A percentile compares a stretch with the other conserved stretches of the same genome.
phyloP scores from a whole-genome alignment of 2,329 filamentous ascomycete species.

The Pestalotiopsis sp. region DNA sequence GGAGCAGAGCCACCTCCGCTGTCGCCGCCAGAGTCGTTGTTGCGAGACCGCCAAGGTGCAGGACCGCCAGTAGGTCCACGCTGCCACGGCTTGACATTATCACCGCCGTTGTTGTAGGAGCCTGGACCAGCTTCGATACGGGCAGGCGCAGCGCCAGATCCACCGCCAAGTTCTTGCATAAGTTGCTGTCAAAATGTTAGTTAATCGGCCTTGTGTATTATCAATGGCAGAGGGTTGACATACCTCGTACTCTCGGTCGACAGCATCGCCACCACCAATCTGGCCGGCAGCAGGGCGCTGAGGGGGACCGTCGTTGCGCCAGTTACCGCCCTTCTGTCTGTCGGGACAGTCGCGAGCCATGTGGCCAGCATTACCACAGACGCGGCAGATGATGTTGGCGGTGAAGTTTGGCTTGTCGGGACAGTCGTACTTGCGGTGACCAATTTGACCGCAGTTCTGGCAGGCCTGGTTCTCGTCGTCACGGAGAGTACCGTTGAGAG shows the following conservation, averaged over 20 bases:
- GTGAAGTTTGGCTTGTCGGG: constrained; percentile 98
- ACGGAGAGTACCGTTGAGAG: constrained; percentile 97
- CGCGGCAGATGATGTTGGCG: constrained; percentile 98
- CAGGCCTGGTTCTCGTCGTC: constrained; percentile 99
- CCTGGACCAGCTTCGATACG: constrained; percentile 86
- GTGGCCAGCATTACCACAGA: constrained; percentile 96
- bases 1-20: constrained; percentile 31
- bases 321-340: constrained; percentile 84
- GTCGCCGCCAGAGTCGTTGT: constrained; percentile 54
- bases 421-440: constrained; percentile 98
- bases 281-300: constrained; percentile 59
- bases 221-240: constrained; percentile 33
- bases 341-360: constrained; percentile 99
- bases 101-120: constrained; percentile 56
- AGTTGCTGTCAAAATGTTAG: constrained; percentile 70
- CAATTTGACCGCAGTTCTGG: constrained; percentile 99
- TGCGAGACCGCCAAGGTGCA: constrained; percentile 75
- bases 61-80: constrained; percentile 81
- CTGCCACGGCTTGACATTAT: constrained; percentile 82
- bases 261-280: constrained; percentile 78
- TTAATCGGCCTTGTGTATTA: constrained; percentile 13
- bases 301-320: constrained; percentile 74
- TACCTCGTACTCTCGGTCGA: constrained; percentile 95
- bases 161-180: constrained; percentile 94
- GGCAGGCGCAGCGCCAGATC: constrained; percentile 66